Base-by-base conservation (phyloP, 2,329 filamentous ascomycete genomes). In the Coniella lustricola region DNA sequence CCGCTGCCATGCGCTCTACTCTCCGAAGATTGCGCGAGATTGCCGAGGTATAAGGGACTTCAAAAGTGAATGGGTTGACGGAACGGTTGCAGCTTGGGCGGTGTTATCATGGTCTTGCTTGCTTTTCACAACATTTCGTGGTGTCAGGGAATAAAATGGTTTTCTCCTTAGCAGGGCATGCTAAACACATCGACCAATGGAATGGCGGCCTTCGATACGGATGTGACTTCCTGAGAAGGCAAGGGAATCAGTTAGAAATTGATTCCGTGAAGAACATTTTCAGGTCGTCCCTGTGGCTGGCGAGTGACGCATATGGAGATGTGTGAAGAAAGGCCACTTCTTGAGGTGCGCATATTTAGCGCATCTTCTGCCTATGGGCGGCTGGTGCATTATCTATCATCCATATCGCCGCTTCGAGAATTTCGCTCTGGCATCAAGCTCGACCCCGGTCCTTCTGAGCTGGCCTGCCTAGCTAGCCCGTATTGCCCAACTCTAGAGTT, bases 1-100 rank as follows among this genome's bases (percentile, higher is more conserved):
- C 90, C 60, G 90, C 89, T 65, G 89, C 90, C 65, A 95, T 90
- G 75, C 84, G 90, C 75, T 96, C 90, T 64, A 96, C 90, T 65
- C 90, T 96, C 75, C 87, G 90, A 77, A 86, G 90, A 83, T 81
- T 96, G 77, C 86, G 90, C 72, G 90, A 96, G 78, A 95, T 95
- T 77, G 87, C 87, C 69, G 90, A 95, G 83, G 88, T 94, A 75
- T 91, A 87, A 78, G 70, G 64, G 65, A 59, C 18, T 20, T 10
- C 17, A 29, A 41, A 17, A 29, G 31, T 21, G 21, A 31, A 33
- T 18, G 20, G 36, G 58, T 55, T 59, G 55, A 57, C 58, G 55
- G 56, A 44, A 37, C 39, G 21, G 29, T 32, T 46, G 49, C 40
- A 44, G 50, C 47, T 44, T 50, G 48, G 51, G 49, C 43, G 51